A percentile compares a stretch with the other conserved stretches of the same genome.
phyloP scores from a whole-genome alignment of 2,329 filamentous ascomycete genomes.

The Aaosphaeria arxii region DNA sequence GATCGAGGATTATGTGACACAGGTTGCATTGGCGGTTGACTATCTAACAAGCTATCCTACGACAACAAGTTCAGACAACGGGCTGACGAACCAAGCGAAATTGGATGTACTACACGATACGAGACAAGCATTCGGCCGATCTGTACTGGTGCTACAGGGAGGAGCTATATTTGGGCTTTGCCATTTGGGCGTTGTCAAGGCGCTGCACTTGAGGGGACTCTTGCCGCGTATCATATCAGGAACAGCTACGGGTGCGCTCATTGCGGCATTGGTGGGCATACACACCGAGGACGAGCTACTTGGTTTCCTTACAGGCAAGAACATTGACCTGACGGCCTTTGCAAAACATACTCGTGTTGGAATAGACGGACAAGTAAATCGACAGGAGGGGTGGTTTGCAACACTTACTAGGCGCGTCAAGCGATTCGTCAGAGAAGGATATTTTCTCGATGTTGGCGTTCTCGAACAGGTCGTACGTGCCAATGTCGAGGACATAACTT shows the following conservation, averaged over 20 bases:
- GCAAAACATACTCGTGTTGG: conserved; percentile 38
- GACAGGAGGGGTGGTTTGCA: conserved; percentile 40
- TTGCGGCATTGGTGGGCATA: conserved; percentile 82
- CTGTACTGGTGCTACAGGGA: conserved; percentile 81
- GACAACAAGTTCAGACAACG: conserved; percentile 43
- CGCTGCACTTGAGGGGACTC: conserved; percentile 74
- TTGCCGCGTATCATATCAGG: conserved; percentile 89
- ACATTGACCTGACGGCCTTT: conserved; percentile 81
- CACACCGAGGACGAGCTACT: conserved; percentile 84
- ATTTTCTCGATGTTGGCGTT: conserved; percentile 78
- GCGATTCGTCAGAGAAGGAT: conserved; percentile 72
- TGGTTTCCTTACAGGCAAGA: conserved; percentile 70
- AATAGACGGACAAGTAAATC: conserved; percentile 13
- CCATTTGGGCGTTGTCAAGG: conserved; percentile 87
- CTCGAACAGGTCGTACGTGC: conserved; percentile 79
- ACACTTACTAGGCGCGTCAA: conserved; percentile 65
- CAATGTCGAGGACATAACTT: conserved; percentile 86
- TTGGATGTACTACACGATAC: conserved; percentile 84
- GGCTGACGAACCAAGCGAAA: conserved; percentile 72
- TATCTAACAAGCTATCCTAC: conserved; percentile 70
- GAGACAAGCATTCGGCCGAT: conserved; percentile 82
- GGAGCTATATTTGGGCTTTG: conserved; percentile 90
- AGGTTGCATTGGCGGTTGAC: conserved; percentile 77
- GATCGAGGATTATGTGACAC: conserved; percentile 86
- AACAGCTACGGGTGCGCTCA: conserved; percentile 84